Conservation (phyloP, 306 rosid genomes). For the Arachis hypogaea region DNA sequence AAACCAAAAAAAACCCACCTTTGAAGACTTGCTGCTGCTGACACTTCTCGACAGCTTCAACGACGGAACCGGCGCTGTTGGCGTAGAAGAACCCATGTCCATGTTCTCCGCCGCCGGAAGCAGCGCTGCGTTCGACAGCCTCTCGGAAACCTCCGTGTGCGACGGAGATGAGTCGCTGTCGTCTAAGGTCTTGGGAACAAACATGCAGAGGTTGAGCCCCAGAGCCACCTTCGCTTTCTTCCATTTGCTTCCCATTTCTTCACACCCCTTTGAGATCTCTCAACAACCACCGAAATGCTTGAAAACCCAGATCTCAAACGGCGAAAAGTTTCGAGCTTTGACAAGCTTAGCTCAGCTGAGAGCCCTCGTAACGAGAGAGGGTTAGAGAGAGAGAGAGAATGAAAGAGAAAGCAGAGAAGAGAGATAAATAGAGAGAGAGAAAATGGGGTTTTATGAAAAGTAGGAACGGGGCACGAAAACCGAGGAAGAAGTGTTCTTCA, state of each 20-base stretch:
- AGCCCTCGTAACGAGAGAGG: constrained; percentile 22
- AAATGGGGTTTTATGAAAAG: constrained; percentile 62
- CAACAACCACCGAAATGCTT: constrained; percentile 43
- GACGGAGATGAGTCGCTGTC: constrained; percentile 69
- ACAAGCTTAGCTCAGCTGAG: constrained; percentile 28
- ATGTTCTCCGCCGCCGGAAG: constrained; percentile 65
- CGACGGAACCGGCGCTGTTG: constrained; percentile 46
- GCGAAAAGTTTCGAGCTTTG: constrained; percentile 47
- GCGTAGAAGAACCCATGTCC: constrained; percentile 40
- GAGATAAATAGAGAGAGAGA: constrained; percentile 20
- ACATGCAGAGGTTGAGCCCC: constrained; percentile 81
- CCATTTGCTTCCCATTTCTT: constrained; percentile 93
- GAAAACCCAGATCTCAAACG: constrained; percentile 77
- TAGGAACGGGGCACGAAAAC: constrained; percentile 61
- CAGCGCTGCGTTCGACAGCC: constrained; percentile 81
- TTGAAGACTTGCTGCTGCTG: constrained; percentile 48
- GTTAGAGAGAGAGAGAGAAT: not conserved
- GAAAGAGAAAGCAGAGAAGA: not conserved
- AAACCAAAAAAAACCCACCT: constrained; percentile 32
- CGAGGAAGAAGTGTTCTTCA: constrained; percentile 42
- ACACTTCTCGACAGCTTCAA: constrained; percentile 48
- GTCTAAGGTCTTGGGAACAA: constrained; percentile 75
- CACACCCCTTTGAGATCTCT: not conserved
- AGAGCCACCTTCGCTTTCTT: constrained; percentile 86
- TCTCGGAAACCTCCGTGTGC: constrained; percentile 54